phyloP scores from a whole-genome alignment of 2,329 filamentous ascomycete species.

The Alternaria longipes region DNA sequence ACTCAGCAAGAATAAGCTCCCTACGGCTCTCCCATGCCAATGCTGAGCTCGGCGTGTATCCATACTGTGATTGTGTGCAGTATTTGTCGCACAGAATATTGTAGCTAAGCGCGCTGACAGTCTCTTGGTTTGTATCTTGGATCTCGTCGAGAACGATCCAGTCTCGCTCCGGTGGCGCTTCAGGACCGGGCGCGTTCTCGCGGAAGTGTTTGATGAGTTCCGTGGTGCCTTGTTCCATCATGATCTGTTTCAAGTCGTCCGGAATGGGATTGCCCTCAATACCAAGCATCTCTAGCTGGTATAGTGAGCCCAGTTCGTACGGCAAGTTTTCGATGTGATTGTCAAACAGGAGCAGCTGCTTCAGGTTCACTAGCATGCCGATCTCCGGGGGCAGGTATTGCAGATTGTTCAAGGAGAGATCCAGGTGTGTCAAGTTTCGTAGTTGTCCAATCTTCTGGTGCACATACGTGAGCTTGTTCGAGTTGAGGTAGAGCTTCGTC shows the following conservation, averaged over 20 bases:
- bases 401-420: slow-evolving; percentile 89
- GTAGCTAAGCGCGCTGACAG: slow-evolving; percentile 88
- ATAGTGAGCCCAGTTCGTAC: slow-evolving; percentile 86
- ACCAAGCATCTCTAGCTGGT: slow-evolving; percentile 86
- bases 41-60: slow-evolving; percentile 85
- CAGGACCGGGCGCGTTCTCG: slow-evolving; percentile 82
- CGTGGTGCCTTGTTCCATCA: slow-evolving; percentile 88
- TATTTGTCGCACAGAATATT: slow-evolving; percentile 97
- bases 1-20: slow-evolving; percentile 82
- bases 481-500: slow-evolving; percentile 90
- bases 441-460: slow-evolving; percentile 83
- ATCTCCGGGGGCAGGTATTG: slow-evolving; percentile 85
- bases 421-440: slow-evolving; percentile 81
- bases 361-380: slow-evolving; percentile 94
- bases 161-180: slow-evolving; percentile 78
- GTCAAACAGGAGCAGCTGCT: slow-evolving; percentile 86
- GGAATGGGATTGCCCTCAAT: slow-evolving; percentile 91
- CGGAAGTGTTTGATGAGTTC: slow-evolving; percentile 83
- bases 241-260: slow-evolving; percentile 77
- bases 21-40: slow-evolving; percentile 88
- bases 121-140: slow-evolving; percentile 63
- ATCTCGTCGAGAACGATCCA: slow-evolving; percentile 76
- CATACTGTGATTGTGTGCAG: slow-evolving; percentile 83
- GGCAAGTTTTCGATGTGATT: slow-evolving; percentile 86
- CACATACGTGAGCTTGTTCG: slow-evolving; percentile 86